phyloP scores from a whole-genome alignment of 1,284 basidiomycete species.

The Moesziomyces sp. region DNA sequence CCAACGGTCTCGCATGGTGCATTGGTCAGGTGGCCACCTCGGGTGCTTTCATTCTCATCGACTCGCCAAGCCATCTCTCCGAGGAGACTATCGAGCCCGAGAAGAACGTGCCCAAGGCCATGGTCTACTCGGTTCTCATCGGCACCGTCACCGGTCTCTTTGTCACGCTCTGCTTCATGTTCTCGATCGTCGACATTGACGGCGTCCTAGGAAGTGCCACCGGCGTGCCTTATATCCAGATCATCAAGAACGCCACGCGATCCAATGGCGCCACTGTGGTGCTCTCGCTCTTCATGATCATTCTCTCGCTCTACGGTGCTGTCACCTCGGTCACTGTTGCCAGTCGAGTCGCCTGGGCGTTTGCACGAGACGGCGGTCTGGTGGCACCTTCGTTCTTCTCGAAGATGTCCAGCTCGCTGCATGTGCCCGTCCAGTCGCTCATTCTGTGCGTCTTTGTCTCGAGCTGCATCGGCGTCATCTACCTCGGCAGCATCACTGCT shows the following conservation, averaged over 20 bases:
- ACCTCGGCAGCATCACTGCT: slow-evolving; percentile 33
- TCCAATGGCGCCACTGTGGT: slow-evolving; percentile 36
- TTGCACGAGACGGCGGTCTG: slow-evolving; percentile 33
- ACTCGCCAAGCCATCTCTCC: slow-evolving; percentile 34
- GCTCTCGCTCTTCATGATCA: slow-evolving; percentile 33
- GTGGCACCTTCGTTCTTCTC: slow-evolving; percentile 17
- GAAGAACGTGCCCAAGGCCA: slow-evolving; percentile 37
- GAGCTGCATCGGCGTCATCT: slow-evolving; percentile 37
- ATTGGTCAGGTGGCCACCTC: slow-evolving; percentile 32
- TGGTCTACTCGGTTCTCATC: slow-evolving; percentile 36
- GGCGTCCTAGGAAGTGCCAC: slow-evolving; percentile 25
- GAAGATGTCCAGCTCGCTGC: slow-evolving; percentile 21
- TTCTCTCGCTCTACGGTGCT: slow-evolving; percentile 32
- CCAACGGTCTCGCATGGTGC: slow-evolving; percentile 30
- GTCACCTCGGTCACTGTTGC: slow-evolving; percentile 30
- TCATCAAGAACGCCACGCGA: slow-evolving; percentile 29
- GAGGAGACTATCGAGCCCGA: slow-evolving; percentile 37
- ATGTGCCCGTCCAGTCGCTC: slow-evolving; percentile 28
- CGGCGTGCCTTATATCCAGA: slow-evolving; percentile 32
- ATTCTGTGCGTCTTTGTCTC: slow-evolving; percentile 27
- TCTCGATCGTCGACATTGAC: slow-evolving; percentile 36
- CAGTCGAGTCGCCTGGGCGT: slow-evolving; percentile 33
- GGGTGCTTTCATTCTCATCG: slow-evolving; percentile 32
- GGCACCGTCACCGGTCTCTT: slow-evolving; percentile 31
- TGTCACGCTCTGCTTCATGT: slow-evolving; percentile 40